Evolutionary conservation across 1,139 yeast genomes (phyloP).

Genomic region (Taphrina betulina): DNA sequence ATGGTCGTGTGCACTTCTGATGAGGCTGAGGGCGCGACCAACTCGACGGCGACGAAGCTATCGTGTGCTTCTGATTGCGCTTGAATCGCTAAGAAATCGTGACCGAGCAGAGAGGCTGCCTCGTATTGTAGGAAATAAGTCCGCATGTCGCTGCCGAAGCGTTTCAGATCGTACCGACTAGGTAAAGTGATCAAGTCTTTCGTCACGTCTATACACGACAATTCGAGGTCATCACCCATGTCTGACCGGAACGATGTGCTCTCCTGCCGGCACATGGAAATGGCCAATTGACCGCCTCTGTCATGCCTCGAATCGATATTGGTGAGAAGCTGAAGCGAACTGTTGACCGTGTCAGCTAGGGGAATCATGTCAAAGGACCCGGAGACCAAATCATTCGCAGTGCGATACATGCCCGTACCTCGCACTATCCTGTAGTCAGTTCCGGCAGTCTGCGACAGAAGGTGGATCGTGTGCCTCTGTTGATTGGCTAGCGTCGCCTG

Average conservation of each 20-base stretch:
- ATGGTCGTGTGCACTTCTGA: conserved; percentile 43
- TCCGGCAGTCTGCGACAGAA: not conserved
- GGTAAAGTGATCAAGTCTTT: not conserved
- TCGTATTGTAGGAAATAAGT: conserved; percentile 7
- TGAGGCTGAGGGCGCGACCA: conserved; percentile 39
- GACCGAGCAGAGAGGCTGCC: not conserved
- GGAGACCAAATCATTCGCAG: not conserved
- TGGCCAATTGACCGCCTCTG: not conserved
- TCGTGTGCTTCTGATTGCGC: not conserved
- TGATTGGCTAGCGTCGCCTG: not conserved
- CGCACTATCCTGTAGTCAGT: not conserved
- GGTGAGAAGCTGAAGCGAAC: conserved; percentile 1
- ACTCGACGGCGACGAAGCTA: conserved; percentile 34
- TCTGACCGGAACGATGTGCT: not conserved
- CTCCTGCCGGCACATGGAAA: not conserved
- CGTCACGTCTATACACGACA: conserved; percentile 4
- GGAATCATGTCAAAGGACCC: not conserved
- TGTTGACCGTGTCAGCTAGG: not conserved
- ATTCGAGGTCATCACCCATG: not conserved
- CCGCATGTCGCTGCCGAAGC: not conserved
- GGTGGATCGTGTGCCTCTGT: not conserved
- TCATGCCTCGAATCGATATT: not conserved
- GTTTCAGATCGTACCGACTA: conserved; percentile 7
- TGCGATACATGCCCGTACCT: not conserved
- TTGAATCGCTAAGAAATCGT: conserved; percentile 1